Evolutionary conservation across 2,329 filamentous ascomycete species (phyloP).

Genomic region (Diaporthe ampelina): DNA sequence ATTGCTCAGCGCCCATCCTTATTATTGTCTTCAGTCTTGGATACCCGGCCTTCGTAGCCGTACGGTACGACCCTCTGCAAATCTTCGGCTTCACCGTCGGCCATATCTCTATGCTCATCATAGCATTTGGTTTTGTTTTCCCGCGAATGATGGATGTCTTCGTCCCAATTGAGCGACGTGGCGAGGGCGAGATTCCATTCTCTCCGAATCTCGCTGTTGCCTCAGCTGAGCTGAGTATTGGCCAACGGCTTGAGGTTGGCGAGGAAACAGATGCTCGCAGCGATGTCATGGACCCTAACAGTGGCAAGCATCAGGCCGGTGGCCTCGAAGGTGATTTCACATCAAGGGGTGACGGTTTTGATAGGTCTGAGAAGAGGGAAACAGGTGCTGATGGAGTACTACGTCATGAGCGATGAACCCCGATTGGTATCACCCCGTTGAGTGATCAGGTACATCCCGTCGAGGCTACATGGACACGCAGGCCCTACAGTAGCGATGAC

Average conservation of each 20-base stretch:
- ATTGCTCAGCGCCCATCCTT: constrained; percentile 4
- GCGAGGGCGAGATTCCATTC: neutral
- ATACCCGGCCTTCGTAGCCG: neutral
- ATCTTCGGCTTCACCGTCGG: neutral
- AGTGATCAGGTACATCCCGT: neutral
- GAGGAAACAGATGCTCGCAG: constrained; percentile 1
- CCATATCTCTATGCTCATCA: neutral
- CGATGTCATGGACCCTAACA: neutral
- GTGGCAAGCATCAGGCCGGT: neutral
- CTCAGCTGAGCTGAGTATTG: neutral
- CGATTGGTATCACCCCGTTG: too few relatives aligned
- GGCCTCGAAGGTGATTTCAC: neutral
- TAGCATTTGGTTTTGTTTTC: neutral
- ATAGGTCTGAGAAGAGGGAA: neutral
- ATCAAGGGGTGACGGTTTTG: neutral
- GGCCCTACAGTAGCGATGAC: neutral
- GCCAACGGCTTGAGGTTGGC: neutral
- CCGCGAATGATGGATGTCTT: neutral
- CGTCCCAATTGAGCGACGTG: neutral
- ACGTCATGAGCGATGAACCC: neutral
- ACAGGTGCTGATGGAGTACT: neutral
- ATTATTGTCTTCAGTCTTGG: constrained; percentile 14
- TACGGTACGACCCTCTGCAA: neutral
- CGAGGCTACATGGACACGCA: neutral
- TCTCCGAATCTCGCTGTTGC: neutral